A percentile compares a stretch with the other conserved stretches of the same genome.
These are phyloP conservation scores for Raffaelea ambrosiae DNA, from an alignment of 2,329 filamentous ascomycete genomes.

Conservation along the genomic window DNA sequence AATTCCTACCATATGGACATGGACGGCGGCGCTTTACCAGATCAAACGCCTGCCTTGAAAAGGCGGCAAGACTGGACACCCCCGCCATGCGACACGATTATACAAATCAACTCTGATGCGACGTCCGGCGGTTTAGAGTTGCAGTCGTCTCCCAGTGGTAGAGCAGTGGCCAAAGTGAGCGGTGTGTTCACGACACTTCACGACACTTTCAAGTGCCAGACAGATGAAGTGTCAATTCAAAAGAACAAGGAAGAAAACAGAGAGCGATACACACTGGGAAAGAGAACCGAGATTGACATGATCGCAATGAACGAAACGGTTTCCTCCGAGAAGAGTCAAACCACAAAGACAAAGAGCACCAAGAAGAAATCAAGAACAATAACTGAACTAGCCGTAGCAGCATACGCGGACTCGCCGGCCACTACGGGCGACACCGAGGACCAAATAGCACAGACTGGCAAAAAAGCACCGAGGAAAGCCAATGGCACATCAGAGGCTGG, in stretches of 20 bases:
- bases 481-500: no score
- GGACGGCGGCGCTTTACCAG: neutral
- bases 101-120: slow-evolving; percentile 19
- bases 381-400: slow-evolving; percentile 67
- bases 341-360: slow-evolving; percentile 40
- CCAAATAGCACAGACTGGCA: no score
- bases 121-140: slow-evolving; percentile 23
- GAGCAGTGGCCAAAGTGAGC: slow-evolving; percentile 8
- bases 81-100: slow-evolving; percentile 22
- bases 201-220: slow-evolving; percentile 17
- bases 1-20: no score
- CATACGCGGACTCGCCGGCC: slow-evolving; percentile 40
- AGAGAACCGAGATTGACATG: slow-evolving; percentile 48
- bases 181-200: slow-evolving; percentile 35
- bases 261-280: slow-evolving; percentile 30
- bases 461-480: no score
- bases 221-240: neutral
- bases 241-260: neutral
- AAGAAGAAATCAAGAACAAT: slow-evolving; percentile 70
- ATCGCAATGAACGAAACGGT: slow-evolving; percentile 22
- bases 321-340: slow-evolving; percentile 1
- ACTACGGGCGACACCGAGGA: no score
- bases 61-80: slow-evolving; percentile 63
- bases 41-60: slow-evolving; percentile 40
- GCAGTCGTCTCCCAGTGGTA: slow-evolving; percentile 7